These are phyloP conservation scores for Hyaloscypha finlandica DNA, from an alignment of 495 filamentous ascomycete species.

Conservation along the genomic window DNA sequence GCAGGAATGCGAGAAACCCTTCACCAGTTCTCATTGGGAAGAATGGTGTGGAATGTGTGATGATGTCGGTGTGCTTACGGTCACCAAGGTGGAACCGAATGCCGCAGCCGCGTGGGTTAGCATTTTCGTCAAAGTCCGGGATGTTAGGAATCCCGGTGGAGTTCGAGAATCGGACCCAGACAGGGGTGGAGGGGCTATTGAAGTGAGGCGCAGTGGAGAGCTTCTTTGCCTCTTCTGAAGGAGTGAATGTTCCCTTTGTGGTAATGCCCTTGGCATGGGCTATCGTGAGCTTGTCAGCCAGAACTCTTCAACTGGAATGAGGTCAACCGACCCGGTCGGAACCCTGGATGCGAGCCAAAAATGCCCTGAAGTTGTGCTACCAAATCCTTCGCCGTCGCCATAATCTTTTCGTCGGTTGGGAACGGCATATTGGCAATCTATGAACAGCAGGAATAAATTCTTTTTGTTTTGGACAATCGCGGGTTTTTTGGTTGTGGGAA, in stretches of 20 bases:
- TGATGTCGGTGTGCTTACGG: conserved; percentile 56
- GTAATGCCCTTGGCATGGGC: conserved; percentile 55
- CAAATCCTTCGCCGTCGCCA: conserved; percentile 44
- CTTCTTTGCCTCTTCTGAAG: conserved; percentile 41
- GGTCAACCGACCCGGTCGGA: conserved; percentile 40
- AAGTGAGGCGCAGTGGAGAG: conserved; percentile 54
- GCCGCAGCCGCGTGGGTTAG: conserved; percentile 51
- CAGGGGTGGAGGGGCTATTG: conserved; percentile 44
- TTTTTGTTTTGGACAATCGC: not conserved
- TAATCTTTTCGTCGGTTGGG: conserved; percentile 37
- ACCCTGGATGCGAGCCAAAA: conserved; percentile 46
- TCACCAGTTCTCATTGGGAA: conserved; percentile 51
- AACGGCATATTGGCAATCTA: conserved; percentile 39
- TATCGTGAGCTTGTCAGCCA: conserved; percentile 23
- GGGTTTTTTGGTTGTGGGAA: not conserved
- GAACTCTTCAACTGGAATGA: not conserved
- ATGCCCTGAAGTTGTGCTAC: conserved; percentile 41
- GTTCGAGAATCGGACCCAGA: conserved; percentile 51
- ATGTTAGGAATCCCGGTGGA: conserved; percentile 54
- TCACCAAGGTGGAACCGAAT: conserved; percentile 50
- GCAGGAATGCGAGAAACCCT: conserved; percentile 51
- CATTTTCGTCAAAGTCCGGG: conserved; percentile 49
- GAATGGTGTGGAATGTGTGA: conserved; percentile 49
- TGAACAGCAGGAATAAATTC: not conserved
- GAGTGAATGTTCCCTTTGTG: conserved; percentile 51